Percentiles rank a stretch among this genome's conserved stretches.
These are phyloP conservation scores for Penicilliopsis zonata DNA, from an alignment of 495 filamentous ascomycete species.

Conservation along the genomic window DNA sequence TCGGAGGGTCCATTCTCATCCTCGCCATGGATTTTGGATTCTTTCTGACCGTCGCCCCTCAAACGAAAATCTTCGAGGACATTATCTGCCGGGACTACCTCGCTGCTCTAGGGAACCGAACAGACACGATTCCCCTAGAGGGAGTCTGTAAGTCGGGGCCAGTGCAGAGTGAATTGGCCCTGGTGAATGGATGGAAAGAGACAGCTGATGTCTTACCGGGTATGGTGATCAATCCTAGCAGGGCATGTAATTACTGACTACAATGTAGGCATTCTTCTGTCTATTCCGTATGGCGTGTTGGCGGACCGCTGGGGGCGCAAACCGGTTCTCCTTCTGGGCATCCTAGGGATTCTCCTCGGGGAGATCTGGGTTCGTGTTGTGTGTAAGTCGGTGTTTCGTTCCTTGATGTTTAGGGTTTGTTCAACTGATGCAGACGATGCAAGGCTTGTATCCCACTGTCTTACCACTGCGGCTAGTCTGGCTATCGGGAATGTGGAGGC, in stretches of 20 bases:
- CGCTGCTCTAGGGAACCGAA: slow-evolving; percentile 1
- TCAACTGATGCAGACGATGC: too few species aligned
- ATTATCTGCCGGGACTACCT: slow-evolving; percentile 28
- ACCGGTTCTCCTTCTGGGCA: slow-evolving; percentile 21
- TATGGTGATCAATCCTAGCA: slow-evolving; percentile 3
- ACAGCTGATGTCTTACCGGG: slow-evolving; percentile 25
- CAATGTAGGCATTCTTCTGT: slow-evolving; percentile 18
- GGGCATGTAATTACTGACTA: too few species aligned
- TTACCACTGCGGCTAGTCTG: slow-evolving; percentile 22
- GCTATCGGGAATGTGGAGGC: slow-evolving; percentile 14
- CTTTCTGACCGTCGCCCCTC: slow-evolving; percentile 17
- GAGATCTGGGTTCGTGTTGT: slow-evolving; percentile 23
- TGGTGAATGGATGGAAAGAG: slow-evolving; percentile 27
- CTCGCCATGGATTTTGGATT: slow-evolving; percentile 16
- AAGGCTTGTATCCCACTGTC: slow-evolving; percentile 13
- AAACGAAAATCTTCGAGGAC: slow-evolving; percentile 24
- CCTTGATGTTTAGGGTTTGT: too few species aligned
- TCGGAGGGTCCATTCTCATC: slow-evolving; percentile 9
- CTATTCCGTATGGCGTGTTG: slow-evolving; percentile 21
- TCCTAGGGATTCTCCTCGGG: slow-evolving; percentile 20
- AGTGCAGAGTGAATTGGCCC: slow-evolving; percentile 31
- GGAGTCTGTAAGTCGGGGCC: slow-evolving; percentile 27
- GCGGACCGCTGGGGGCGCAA: slow-evolving; percentile 33
- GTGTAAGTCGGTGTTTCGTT: slow-evolving; percentile 22
- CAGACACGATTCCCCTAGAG: not conserved